Percentiles rank a stretch among this genome's conserved stretches.
phyloP scores from a whole-genome alignment of 2,329 filamentous ascomycete genomes.

The Basipetospora chlamydospora region DNA sequence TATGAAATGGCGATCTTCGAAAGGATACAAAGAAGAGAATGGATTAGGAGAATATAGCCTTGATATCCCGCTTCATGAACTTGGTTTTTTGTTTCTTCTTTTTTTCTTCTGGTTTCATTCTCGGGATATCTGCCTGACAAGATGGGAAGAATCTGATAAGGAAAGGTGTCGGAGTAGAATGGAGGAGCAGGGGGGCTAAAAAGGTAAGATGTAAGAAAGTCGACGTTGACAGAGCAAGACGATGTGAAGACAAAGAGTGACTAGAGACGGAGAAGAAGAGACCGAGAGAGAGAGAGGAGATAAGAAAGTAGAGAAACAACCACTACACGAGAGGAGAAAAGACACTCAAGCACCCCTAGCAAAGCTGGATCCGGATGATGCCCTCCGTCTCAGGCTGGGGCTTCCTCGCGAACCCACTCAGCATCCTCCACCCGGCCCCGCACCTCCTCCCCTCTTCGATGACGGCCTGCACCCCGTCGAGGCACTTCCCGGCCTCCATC shows the following conservation, averaged over 20 bases:
- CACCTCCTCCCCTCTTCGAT: conserved; percentile 48
- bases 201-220: too few species aligned
- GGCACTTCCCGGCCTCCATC: conserved; percentile 41
- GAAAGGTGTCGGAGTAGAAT: too few species aligned
- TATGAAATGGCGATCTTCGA: too few species aligned
- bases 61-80: too few species aligned
- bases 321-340: neutral
- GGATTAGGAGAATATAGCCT: too few species aligned
- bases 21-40: too few species aligned
- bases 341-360: neutral
- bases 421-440: conserved; percentile 44
- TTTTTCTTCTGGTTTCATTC: too few species aligned
- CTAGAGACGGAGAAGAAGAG: neutral
- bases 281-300: neutral
- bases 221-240: too few species aligned
- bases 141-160: too few species aligned
- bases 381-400: conserved; percentile 25
- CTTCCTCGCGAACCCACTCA: conserved; percentile 52
- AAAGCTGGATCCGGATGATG: conserved; percentile 23
- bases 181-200: too few species aligned
- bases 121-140: too few species aligned
- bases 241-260: neutral
- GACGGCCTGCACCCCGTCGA: conserved; percentile 44
- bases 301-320: neutral
- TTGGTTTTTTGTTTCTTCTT: too few species aligned